Base-by-base conservation (phyloP, 192 early-diverging fungal species). In the Entrophospora sp. region DNA sequence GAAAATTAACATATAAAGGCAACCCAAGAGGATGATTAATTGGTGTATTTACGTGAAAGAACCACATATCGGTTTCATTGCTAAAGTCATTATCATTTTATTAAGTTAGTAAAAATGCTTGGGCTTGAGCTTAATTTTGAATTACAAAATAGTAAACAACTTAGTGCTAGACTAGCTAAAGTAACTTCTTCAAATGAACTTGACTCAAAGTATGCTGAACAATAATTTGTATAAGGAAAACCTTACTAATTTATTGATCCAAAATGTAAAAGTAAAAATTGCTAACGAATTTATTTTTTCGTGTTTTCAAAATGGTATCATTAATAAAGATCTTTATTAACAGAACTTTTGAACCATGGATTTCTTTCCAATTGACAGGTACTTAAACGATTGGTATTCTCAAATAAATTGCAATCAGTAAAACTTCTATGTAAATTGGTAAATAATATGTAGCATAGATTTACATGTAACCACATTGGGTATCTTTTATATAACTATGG, bases 361-460 rank as follows among this genome's bases (percentile, higher is more conserved):
- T 87, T 71, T 98, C 96, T 69, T 96, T 92, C 96, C 96, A 98
- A 20, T 81, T 91, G 12, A 98, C 92, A 5, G 89, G 87, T 6
- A 96, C 91, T 70, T 98, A 94, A 5, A 74, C 79, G 30, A 98
- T 84, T 3, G 89, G 91, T 22, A 94, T 90, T 1, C 73, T 48
- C 25, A 83, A 76, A 44, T 79, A 76, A 30, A 82, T 71, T 1
- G 91, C 93, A 56, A 96, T 80, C 70, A 98, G 79, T 40, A 98
- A 75, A 51, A 94, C 75, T 75, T 98, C 96, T 57, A 58, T 98
- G 96, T 89, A 96, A 92, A 69, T 85, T 85, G 18, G 87, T 83
- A 65, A 94, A 93, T 37, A n/a, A 98, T 87, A 31, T 71, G 68
- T 44, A 78, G 78, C 0, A 89, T 93, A 0, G 93, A 82, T 22